A percentile compares a stretch with the other conserved stretches of the same genome.
Evolutionary conservation across 768 basidiomycete genomes (phyloP).

Genomic region (Agaricus blazei): DNA sequence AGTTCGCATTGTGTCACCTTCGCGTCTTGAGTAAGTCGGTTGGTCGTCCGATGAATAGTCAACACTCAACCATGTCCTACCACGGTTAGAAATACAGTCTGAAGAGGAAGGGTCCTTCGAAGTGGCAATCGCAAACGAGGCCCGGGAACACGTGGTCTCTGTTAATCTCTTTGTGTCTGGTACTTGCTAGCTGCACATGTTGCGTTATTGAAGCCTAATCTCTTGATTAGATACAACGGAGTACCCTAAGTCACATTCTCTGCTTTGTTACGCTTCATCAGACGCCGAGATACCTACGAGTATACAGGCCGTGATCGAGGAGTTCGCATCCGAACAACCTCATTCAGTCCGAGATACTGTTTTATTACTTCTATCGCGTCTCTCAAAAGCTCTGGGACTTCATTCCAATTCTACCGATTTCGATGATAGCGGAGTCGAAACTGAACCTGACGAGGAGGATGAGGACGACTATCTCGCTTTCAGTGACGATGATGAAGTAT

Average conservation of each 20-base stretch:
- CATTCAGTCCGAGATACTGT: conserved; percentile 41
- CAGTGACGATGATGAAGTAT: conserved; percentile 29
- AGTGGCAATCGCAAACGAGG: conserved; percentile 33
- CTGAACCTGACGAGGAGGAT: conserved; percentile 32
- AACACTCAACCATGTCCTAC: neutral
- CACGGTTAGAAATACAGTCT: conserved; percentile 36
- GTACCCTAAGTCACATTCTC: conserved; percentile 56
- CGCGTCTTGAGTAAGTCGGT: conserved; percentile 34
- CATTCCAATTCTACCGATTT: conserved; percentile 17
- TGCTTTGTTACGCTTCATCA: conserved; percentile 46
- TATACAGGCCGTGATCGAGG: conserved; percentile 38
- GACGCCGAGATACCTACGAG: conserved; percentile 36
- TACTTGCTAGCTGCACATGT: conserved; percentile 16
- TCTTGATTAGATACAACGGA: conserved; percentile 50
- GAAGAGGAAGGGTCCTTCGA: conserved; percentile 67
- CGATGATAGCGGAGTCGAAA: conserved; percentile 19
- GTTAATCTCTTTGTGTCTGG: conserved; percentile 48
- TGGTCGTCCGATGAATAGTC: neutral
- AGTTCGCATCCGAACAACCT: conserved; percentile 35
- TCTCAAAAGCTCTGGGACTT: conserved; percentile 19
- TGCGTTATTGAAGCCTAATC: neutral
- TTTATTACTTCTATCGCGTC: conserved; percentile 34
- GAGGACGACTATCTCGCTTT: conserved; percentile 28
- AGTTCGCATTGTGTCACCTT: conserved; percentile 32
- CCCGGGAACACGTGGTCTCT: conserved; percentile 27